Conservation (phyloP, 163 green algal species). For the Chlorella variabilis region DNA sequence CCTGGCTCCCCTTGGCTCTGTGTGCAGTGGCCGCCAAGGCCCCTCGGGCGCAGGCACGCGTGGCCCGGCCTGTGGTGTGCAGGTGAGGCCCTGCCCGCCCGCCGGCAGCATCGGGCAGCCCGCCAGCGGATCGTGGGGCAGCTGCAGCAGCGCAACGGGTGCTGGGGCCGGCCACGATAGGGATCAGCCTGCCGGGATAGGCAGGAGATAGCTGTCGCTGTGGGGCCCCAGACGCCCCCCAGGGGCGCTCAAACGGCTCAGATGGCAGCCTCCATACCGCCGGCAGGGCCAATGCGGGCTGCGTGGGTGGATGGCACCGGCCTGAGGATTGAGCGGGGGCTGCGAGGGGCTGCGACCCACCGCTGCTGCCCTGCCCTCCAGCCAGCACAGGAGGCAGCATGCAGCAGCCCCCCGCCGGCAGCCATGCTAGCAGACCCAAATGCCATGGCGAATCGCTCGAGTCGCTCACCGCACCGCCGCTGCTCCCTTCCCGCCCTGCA, state of each 20-base stretch:
- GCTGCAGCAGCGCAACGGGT: background rate
- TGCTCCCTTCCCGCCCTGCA: background rate
- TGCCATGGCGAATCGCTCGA: background rate
- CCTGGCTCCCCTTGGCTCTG: background rate
- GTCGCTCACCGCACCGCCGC: background rate
- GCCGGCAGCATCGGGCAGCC: background rate
- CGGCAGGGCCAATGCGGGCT: no score
- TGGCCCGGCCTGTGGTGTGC: conserved; percentile 37
- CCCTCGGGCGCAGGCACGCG: conserved; percentile 25
- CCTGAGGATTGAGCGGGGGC: no score
- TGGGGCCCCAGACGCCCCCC: no score
- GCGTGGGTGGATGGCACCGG: no score
- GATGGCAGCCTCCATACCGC: background rate
- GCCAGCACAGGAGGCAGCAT: no score
- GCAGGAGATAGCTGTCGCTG: background rate
- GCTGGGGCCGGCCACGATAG: background rate
- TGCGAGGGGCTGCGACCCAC: no score
- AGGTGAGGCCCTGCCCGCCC: conserved; percentile 36
- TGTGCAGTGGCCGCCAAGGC: conserved; percentile 39
- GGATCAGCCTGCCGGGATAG: background rate
- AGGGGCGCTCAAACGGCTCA: background rate
- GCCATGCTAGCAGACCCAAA: no score
- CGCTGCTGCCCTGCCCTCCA: no score
- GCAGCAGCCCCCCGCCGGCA: no score
- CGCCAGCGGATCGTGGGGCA: background rate